These are phyloP conservation scores for Rhodotorula toruloides DNA, from an alignment of 768 basidiomycete species.

Conservation along the genomic window DNA sequence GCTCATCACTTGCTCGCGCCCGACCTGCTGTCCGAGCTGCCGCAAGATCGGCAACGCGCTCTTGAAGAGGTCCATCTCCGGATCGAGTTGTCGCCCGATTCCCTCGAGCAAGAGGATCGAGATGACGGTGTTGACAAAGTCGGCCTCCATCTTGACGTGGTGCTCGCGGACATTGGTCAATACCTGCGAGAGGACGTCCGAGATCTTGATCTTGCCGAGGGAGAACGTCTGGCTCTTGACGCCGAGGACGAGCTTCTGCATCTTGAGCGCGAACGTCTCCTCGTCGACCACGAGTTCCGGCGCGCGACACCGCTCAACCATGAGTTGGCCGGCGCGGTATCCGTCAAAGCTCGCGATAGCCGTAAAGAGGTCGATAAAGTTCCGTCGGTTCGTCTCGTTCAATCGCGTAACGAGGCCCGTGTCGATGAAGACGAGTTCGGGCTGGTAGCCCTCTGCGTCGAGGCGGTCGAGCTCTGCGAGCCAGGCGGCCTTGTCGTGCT, in stretches of 20 bases:
- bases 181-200: conserved; percentile 85
- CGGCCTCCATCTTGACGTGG: conserved; percentile 97
- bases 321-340: conserved; percentile 86
- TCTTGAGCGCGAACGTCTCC: conserved; percentile 93
- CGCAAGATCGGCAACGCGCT: conserved; percentile 88
- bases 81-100: conserved; percentile 89
- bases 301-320: conserved; percentile 88
- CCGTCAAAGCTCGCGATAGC: conserved; percentile 96
- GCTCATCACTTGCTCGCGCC: conserved; percentile 56
- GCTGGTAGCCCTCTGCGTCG: conserved; percentile 68
- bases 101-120: conserved; percentile 89
- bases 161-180: conserved; percentile 77
- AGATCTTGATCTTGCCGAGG: conserved; percentile 91
- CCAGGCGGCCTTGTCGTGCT: conserved; percentile 61
- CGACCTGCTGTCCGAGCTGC: conserved; percentile 87
- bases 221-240: conserved; percentile 97
- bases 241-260: conserved; percentile 88
- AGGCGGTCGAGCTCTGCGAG: conserved; percentile 61
- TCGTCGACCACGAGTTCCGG: conserved; percentile 85
- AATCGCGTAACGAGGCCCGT: conserved; percentile 90
- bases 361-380: conserved; percentile 94
- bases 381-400: conserved; percentile 70
- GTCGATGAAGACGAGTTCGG: conserved; percentile 93
- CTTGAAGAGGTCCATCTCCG: conserved; percentile 86
- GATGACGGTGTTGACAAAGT: conserved; percentile 97